Evolutionary conservation across 2,329 filamentous ascomycete genomes (phyloP).

Genomic region (Diaporthe capsici): DNA sequence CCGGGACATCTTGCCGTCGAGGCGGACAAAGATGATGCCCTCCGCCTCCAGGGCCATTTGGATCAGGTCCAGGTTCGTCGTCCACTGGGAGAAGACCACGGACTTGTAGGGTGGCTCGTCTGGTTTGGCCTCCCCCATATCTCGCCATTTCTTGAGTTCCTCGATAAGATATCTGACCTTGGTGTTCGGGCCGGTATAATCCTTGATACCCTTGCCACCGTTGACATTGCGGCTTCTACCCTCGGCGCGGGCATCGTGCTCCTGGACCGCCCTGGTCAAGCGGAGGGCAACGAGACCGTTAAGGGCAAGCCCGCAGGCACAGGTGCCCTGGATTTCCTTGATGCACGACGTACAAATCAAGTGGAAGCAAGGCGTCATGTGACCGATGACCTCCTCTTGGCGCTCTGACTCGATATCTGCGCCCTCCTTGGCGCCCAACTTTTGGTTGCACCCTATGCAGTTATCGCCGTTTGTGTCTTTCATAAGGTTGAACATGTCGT

Average conservation of each 20-base stretch:
- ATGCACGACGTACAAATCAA: constrained; percentile 85
- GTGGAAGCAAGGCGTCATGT: constrained; percentile 90
- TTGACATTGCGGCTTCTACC: constrained; percentile 73
- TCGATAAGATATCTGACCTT: constrained; percentile 88
- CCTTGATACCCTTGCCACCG: constrained; percentile 65
- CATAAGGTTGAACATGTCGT: constrained; percentile 88
- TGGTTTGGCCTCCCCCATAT: constrained; percentile 72
- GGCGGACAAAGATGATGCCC: constrained; percentile 79
- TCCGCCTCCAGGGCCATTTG: constrained; percentile 80
- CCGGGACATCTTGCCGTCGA: constrained; percentile 91
- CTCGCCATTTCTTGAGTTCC: constrained; percentile 77
- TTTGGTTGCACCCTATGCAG: constrained; percentile 79
- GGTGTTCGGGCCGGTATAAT: constrained; percentile 89
- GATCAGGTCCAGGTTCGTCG: constrained; percentile 92
- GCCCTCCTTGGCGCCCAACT: constrained; percentile 69
- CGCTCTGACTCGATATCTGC: constrained; percentile 71
- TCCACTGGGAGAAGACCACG: constrained; percentile 97
- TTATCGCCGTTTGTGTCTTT: constrained; percentile 82
- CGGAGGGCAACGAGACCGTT: constrained; percentile 71
- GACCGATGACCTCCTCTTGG: constrained; percentile 77
- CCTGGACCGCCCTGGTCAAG: constrained; percentile 69
- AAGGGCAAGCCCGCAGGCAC: constrained; percentile 58
- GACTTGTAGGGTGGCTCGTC: constrained; percentile 86
- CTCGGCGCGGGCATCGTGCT: constrained; percentile 68
- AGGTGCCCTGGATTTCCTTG: constrained; percentile 71